Percentiles rank a stretch among this genome's conserved stretches.
These are phyloP conservation scores for Skeletonema potamos DNA, from an alignment of 108 stramenopile genomes.

Conservation along the genomic window DNA sequence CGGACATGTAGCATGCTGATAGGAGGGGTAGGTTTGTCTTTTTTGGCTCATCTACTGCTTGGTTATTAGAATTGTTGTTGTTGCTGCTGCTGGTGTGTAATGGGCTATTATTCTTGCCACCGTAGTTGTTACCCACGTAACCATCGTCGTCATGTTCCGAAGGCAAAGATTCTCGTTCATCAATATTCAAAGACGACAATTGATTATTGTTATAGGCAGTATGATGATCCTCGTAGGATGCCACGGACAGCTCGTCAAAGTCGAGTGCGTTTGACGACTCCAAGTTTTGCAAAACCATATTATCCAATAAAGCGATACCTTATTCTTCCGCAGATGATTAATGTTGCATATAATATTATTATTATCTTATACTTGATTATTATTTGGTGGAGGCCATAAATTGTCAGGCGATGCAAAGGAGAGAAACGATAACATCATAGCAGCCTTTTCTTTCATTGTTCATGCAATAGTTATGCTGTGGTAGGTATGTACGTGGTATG, in stretches of 20 bases:
- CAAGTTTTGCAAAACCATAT: not conserved
- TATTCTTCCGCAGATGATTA: too few relatives aligned
- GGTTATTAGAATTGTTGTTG: not conserved
- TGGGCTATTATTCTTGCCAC: too few relatives aligned
- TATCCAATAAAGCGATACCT: too few relatives aligned
- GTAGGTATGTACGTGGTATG: too few relatives aligned
- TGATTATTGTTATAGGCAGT: not conserved
- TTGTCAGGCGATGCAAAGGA: too few relatives aligned
- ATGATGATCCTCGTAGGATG: not conserved
- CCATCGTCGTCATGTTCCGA: not conserved
- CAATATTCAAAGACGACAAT: not conserved
- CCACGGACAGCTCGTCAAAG: not conserved
- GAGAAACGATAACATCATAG: too few relatives aligned
- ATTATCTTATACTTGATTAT: too few relatives aligned
- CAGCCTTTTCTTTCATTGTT: too few relatives aligned
- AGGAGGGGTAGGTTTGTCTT: slow-evolving; percentile 68
- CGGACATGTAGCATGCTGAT: slow-evolving; percentile 61
- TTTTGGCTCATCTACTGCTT: too few relatives aligned
- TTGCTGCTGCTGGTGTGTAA: not conserved
- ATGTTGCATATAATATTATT: too few relatives aligned
- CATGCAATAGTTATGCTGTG: too few relatives aligned
- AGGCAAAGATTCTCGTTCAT: not conserved
- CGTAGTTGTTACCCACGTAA: not conserved
- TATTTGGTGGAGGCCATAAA: too few relatives aligned
- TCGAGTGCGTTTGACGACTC: not conserved